Conservation (phyloP, 148 eudicot species). For the Chenopodium berlandieri region DNA sequence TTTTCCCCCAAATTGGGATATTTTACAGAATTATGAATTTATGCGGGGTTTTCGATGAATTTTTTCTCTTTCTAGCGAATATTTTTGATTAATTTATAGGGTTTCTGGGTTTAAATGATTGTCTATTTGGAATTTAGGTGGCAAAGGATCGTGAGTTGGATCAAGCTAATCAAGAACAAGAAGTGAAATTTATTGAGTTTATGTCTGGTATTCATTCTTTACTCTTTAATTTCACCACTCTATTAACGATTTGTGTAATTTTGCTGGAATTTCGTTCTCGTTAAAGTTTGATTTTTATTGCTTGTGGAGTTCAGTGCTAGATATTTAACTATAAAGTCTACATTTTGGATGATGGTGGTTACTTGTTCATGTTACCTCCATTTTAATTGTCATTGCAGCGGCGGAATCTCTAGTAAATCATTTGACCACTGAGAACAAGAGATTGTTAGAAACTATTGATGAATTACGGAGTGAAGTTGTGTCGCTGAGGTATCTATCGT, state of each 20-base stretch:
- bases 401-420: conserved; percentile 50
- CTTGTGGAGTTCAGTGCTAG: not conserved
- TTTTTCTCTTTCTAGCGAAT: not conserved
- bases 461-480: conserved; percentile 47
- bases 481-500: conserved; percentile 42
- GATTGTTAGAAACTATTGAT: conserved; percentile 37
- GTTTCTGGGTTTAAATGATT: not conserved
- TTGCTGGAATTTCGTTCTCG: not conserved
- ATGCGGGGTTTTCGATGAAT: not conserved
- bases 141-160: conserved; percentile 44
- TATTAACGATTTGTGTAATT: not conserved
- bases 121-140: conserved; percentile 27
- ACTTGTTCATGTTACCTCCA: not conserved
- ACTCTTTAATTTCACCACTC: not conserved
- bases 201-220: conserved; percentile 42
- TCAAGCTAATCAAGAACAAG: conserved; percentile 50
- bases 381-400: conserved; percentile 45
- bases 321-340: not conserved
- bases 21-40: not conserved
- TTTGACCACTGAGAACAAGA: conserved; percentile 53
- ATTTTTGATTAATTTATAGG: no score
- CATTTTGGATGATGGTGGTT: not conserved
- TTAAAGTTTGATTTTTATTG: no score
- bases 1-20: not conserved
- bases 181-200: conserved; percentile 51